These are phyloP conservation scores for Parascedosporium putredinis DNA, from an alignment of 2,329 filamentous ascomycete genomes.

Conservation along the genomic window DNA sequence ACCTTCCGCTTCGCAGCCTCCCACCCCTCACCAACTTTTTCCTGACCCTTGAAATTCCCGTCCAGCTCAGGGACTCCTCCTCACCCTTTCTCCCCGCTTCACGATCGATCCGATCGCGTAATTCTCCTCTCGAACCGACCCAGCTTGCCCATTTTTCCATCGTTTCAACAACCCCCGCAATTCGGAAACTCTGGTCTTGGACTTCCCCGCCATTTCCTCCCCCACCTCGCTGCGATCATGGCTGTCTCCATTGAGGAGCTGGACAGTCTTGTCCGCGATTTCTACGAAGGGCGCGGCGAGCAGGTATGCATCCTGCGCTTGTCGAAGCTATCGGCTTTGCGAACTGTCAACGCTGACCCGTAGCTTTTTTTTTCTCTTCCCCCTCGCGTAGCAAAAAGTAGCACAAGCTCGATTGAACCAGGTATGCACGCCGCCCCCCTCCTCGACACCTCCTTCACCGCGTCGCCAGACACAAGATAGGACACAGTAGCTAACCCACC, in stretches of 20 bases:
- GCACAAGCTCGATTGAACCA: slow-evolving; percentile 89
- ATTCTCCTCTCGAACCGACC: slow-evolving; percentile 2
- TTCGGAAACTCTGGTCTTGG: not conserved
- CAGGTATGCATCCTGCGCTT: slow-evolving; percentile 47
- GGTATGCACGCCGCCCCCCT: slow-evolving; percentile 40
- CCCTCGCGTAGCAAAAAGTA: slow-evolving; percentile 70
- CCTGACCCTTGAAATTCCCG: slow-evolving; percentile 7
- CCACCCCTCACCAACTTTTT: slow-evolving; percentile 13
- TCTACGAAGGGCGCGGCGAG: slow-evolving; percentile 94
- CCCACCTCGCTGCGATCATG: slow-evolving; percentile 39
- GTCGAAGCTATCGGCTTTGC: slow-evolving; percentile 2
- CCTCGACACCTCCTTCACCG: slow-evolving; percentile 8
- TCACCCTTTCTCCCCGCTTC: not conserved
- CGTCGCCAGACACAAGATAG: not conserved
- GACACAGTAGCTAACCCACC: not conserved
- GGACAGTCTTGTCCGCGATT: slow-evolving; percentile 90
- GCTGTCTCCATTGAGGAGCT: slow-evolving; percentile 79
- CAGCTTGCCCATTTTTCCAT: no score
- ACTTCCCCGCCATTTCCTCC: slow-evolving; percentile 3
- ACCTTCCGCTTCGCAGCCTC: not conserved
- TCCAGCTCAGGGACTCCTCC: not conserved
- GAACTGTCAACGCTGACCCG: slow-evolving; percentile 7
- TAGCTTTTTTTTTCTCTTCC: slow-evolving; percentile 7
- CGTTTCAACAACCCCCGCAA: slow-evolving; percentile 7
- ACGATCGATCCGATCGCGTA: not conserved